Conservation (phyloP, 116 monocot species). For the Thalassia testudinum region DNA sequence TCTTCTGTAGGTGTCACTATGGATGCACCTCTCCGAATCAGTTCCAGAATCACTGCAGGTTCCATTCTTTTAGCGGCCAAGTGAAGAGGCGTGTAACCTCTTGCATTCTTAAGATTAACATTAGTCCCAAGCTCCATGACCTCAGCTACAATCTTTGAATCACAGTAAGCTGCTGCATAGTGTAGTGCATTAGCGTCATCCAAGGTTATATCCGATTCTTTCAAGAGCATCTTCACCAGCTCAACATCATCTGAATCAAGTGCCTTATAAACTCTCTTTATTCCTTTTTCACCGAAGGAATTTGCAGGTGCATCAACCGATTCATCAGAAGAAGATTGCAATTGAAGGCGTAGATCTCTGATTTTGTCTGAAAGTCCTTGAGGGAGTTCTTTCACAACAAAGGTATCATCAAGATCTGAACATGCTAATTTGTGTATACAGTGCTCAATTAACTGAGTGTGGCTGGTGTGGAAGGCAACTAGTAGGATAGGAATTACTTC, state of each 20-base stretch:
- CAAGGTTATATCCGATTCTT: slow-evolving; percentile 57
- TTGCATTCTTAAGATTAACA: slow-evolving; percentile 64
- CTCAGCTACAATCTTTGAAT: slow-evolving; percentile 75
- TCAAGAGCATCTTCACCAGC: slow-evolving; percentile 80
- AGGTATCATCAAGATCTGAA: slow-evolving; percentile 53
- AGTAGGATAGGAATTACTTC: slow-evolving; percentile 74
- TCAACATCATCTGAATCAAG: slow-evolving; percentile 91
- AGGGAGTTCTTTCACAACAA: slow-evolving; percentile 70
- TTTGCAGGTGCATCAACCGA: slow-evolving; percentile 2
- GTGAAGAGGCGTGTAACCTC: slow-evolving; percentile 82
- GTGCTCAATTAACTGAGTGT: slow-evolving; percentile 25
- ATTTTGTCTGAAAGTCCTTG: slow-evolving; percentile 36
- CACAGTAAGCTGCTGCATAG: slow-evolving; percentile 81
- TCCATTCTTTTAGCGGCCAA: slow-evolving; percentile 74
- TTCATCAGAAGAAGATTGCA: too few species aligned
- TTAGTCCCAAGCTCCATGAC: slow-evolving; percentile 47
- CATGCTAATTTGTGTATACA: slow-evolving; percentile 60
- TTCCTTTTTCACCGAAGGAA: slow-evolving; percentile 28
- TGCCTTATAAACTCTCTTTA: slow-evolving; percentile 62
- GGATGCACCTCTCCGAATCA: slow-evolving; percentile 61
- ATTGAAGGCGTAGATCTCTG: slow-evolving; percentile 14
- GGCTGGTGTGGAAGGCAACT: slow-evolving; percentile 56
- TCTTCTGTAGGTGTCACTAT: slow-evolving; percentile 37
- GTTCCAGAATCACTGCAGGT: slow-evolving; percentile 60
- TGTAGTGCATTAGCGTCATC: slow-evolving; percentile 83